These are phyloP conservation scores for Penicillium silybi DNA, from an alignment of 495 filamentous ascomycete genomes.

Conservation along the genomic window DNA sequence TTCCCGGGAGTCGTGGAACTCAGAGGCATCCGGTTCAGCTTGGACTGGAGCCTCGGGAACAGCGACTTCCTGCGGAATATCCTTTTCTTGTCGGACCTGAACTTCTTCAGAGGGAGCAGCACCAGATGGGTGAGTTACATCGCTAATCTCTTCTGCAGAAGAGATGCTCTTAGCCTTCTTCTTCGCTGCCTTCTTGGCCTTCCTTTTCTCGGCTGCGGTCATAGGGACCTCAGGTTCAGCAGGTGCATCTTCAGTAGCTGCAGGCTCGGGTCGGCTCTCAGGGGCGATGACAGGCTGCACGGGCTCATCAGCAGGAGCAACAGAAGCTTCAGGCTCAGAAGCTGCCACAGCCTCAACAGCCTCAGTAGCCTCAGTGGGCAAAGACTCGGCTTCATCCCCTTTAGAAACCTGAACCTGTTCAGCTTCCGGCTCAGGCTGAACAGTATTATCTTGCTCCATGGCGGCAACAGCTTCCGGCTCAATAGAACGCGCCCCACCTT, in stretches of 20 bases:
- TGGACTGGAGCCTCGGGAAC: neutral
- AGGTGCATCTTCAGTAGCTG: conserved; percentile 2
- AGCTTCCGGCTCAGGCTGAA: neutral
- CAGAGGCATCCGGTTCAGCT: conserved; percentile 1
- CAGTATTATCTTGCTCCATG: neutral
- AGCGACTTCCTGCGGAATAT: neutral
- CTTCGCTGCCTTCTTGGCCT: conserved; percentile 35
- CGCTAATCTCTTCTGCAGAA: conserved; percentile 3
- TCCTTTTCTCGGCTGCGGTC: conserved; percentile 24
- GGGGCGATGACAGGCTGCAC: neutral
- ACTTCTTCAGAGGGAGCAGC: neutral
- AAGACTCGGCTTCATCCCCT: conserved; percentile 4
- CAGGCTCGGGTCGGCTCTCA: conserved; percentile 3
- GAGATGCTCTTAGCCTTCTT: conserved; percentile 28
- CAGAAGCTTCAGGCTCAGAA: neutral
- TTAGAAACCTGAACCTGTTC: conserved; percentile 2
- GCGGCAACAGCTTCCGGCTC: conserved; percentile 3
- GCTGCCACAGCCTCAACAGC: neutral
- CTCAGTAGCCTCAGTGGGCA: neutral
- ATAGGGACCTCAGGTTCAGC: conserved; percentile 9
- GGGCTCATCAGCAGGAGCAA: neutral
- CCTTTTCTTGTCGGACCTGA: neutral
- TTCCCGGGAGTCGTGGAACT: conserved; percentile 2
- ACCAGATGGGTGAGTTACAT: neutral
- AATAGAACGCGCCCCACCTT: neutral